phyloP scores from a whole-genome alignment of 371 early-diverging fungal species.

The Phascolomyces articulosus region DNA sequence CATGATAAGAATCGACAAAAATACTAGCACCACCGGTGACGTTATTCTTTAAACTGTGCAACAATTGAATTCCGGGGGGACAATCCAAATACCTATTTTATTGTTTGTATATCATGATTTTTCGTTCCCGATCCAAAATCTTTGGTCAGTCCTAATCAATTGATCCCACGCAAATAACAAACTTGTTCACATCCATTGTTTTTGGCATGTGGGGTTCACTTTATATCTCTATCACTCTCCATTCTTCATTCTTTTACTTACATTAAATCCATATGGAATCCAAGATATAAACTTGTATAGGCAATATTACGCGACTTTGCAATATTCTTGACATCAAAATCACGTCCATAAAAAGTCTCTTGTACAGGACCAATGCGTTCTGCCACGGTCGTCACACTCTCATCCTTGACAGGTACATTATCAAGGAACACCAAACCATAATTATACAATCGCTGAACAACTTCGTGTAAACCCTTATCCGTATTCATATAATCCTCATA shows the following conservation, averaged over 20 bases:
- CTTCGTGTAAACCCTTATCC: conserved; percentile 54
- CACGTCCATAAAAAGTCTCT: conserved; percentile 84
- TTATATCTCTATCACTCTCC: not conserved
- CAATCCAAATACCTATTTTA: conserved; percentile 64
- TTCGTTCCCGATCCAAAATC: not conserved
- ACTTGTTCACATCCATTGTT: not conserved
- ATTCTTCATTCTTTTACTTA: no score
- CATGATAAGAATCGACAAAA: conserved; percentile 80
- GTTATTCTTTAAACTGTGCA: conserved; percentile 80
- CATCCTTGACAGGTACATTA: conserved; percentile 66
- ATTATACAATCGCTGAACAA: conserved; percentile 63
- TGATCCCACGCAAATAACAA: not conserved
- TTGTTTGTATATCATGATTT: not conserved
- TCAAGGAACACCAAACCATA: conserved; percentile 77
- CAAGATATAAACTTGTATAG: conserved; percentile 82
- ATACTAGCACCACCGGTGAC: conserved; percentile 82
- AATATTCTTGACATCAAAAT: conserved; percentile 84
- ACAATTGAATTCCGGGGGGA: conserved; percentile 86
- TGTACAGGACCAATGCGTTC: conserved; percentile 76
- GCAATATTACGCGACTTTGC: conserved; percentile 87
- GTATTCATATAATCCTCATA: conserved; percentile 71
- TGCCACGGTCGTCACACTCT: conserved; percentile 61
- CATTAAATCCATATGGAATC: conserved; percentile 93
- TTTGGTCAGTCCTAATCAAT: conserved; percentile 8
- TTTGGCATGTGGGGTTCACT: not conserved